These are phyloP conservation scores for Flaveria linearis DNA, from an alignment of 129 eudicot genomes.

Conservation along the genomic window DNA sequence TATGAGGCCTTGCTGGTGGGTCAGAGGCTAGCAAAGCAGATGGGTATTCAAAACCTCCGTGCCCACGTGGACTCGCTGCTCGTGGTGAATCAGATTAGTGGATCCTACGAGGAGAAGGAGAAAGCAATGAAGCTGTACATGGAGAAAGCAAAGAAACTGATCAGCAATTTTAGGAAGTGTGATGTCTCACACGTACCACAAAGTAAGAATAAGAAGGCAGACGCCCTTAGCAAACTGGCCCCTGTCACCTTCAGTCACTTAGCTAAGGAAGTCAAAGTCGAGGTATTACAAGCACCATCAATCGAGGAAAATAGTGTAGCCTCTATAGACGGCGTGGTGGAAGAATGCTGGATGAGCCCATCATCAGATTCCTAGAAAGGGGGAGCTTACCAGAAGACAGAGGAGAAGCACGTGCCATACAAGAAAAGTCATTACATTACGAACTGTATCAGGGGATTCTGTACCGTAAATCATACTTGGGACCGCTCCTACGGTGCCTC, in stretches of 20 bases:
- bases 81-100: neutral
- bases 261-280: neutral
- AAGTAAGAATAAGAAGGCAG: too few species aligned
- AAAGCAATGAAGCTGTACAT: too few species aligned
- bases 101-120: neutral
- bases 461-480: too few species aligned
- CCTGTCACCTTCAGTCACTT: neutral
- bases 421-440: too few species aligned
- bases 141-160: too few species aligned
- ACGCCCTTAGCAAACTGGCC: neutral
- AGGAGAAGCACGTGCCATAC: neutral
- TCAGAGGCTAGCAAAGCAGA: neutral
- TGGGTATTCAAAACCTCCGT: neutral
- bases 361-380: neutral
- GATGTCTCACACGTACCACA: too few species aligned
- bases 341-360: neutral
- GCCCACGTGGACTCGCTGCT: neutral
- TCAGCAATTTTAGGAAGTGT: too few species aligned
- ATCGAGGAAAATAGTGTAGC: too few species aligned
- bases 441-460: too few species aligned
- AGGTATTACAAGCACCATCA: neutral
- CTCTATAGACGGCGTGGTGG: too few species aligned
- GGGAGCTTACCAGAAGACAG: neutral
- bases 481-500: too few species aligned
- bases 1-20: neutral